Base-by-base conservation (phyloP, 345 rosid genomes). In the Dipteronia dyeriana region DNA sequence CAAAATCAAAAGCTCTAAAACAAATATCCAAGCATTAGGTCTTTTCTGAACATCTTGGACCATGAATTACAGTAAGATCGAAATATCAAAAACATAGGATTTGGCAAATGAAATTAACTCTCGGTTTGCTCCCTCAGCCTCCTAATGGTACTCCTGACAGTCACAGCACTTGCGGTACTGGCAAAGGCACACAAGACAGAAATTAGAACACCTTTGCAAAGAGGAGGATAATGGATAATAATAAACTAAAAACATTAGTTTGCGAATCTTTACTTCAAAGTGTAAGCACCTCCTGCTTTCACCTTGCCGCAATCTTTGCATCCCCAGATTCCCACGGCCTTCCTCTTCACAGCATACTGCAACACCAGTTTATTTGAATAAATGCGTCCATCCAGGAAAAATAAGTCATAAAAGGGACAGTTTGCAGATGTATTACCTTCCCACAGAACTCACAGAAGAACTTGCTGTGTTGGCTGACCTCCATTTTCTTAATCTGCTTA, bases 401-500 rank as follows among this genome's bases (percentile, higher is more conserved):
- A 11, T 2, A 71, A 39, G 19, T 13, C 29, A 0, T 53, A 38
- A 56, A 25, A 1, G 5, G n/a, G 7, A 1, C 0, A 1, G 4
- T 1, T 31, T 16, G 7, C 25, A 11, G 10, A 69, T 7, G 7
- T 4, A 29, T 29, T 82, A 90, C 94, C 92, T 92, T 92, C 26
- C 97, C 97, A 0, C 97, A 92, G 78, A 92, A 92, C 82, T 92
- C 97, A 29, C 97, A 90, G 79, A 92, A 92, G 80, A 78, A 92
- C 82, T 90, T 92, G 90, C 91, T 87, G 81, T 91, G 97, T 63
- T 90, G 97, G 10, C 91, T 88, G 3, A 91, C 91, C 75, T 90
- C 93, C 96, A 90, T 92, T 84, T 90, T 89, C 88, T 90, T 92
- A 13, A 92, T 92, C 85, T 92, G 94, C 88, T 90, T 92, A 66